phyloP scores from a whole-genome alignment of 768 basidiomycete genomes.

The Panellus pusillus region DNA sequence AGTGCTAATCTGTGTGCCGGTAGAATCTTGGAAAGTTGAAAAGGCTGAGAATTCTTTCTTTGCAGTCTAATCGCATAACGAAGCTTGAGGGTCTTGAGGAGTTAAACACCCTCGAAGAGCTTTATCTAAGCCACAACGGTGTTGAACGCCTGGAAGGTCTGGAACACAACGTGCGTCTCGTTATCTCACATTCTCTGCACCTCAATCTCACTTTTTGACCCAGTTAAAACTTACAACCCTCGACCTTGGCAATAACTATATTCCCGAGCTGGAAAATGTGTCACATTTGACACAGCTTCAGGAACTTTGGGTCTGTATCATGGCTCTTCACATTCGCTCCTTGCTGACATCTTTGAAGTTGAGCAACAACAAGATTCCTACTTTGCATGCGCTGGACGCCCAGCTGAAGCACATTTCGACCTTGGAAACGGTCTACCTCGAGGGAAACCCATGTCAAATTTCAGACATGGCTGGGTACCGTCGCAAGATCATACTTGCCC shows the following conservation, averaged over 20 bases:
- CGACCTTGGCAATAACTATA: conserved; percentile 85
- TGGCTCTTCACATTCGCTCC: not conserved
- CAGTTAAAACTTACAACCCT: conserved; percentile 76
- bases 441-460: conserved; percentile 89
- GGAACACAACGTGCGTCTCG: conserved; percentile 66
- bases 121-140: conserved; percentile 96
- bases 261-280: conserved; percentile 77
- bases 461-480: conserved; percentile 77
- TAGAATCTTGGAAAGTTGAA: conserved; percentile 73
- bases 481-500: conserved; percentile 83
- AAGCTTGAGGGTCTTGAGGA: conserved; percentile 80
- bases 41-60: conserved; percentile 79
- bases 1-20: not conserved
- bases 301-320: conserved; percentile 83
- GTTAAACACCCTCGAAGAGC: conserved; percentile 74
- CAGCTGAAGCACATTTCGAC: conserved; percentile 61
- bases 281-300: conserved; percentile 76
- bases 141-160: conserved; percentile 81
- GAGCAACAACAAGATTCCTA: conserved; percentile 82
- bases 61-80: conserved; percentile 93
- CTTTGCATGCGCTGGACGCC: conserved; percentile 63
- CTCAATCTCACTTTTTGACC: not conserved
- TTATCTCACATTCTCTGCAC: not conserved
- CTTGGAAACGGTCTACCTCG: conserved; percentile 89
- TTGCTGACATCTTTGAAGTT: conserved; percentile 49